Conservation (phyloP, 1,284 basidiomycete genomes). For the Ceratobasidium sp. region DNA sequence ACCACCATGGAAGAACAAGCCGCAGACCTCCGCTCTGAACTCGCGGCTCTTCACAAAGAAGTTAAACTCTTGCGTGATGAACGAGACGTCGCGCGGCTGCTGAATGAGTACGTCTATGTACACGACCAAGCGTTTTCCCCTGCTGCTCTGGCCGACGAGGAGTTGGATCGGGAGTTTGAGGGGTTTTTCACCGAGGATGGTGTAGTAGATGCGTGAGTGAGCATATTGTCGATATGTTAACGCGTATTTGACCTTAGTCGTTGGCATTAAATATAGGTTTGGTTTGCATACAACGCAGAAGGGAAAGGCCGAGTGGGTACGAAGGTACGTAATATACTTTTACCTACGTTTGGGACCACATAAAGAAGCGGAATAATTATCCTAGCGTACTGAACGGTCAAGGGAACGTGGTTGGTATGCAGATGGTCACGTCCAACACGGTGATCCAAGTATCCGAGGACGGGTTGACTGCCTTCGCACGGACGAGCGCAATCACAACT, state of each 20-base stretch:
- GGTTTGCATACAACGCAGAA: slow-evolving; percentile 12
- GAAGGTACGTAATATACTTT: slow-evolving; percentile 2
- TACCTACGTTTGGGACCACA: neutral
- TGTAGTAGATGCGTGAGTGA: slow-evolving; percentile 25
- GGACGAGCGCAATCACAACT: slow-evolving; percentile 30
- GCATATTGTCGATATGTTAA: neutral
- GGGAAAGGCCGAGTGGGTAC: slow-evolving; percentile 38
- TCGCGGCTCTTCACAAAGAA: slow-evolving; percentile 11
- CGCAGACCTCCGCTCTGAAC: slow-evolving; percentile 24
- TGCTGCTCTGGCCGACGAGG: neutral
- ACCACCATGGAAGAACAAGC: slow-evolving; percentile 23
- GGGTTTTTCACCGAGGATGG: slow-evolving; percentile 38
- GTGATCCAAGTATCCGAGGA: slow-evolving; percentile 5
- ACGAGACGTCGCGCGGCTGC: slow-evolving; percentile 28
- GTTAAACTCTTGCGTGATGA: slow-evolving; percentile 15
- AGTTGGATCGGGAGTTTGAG: slow-evolving; percentile 27
- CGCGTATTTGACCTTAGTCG: no score
- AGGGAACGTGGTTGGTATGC: slow-evolving; percentile 28
- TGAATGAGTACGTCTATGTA: slow-evolving; percentile 33
- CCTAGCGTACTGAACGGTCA: slow-evolving; percentile 16
- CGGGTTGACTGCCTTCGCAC: slow-evolving; percentile 10
- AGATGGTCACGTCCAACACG: slow-evolving; percentile 35
- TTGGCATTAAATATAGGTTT: slow-evolving; percentile 2
- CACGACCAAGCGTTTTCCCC: slow-evolving; percentile 38
- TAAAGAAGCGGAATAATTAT: no score